Evolutionary conservation across 805 yeast genomes (phyloP), one percentile per base, ranked within the genome.

Genomic region (Ogataea pilisensis): DNA sequence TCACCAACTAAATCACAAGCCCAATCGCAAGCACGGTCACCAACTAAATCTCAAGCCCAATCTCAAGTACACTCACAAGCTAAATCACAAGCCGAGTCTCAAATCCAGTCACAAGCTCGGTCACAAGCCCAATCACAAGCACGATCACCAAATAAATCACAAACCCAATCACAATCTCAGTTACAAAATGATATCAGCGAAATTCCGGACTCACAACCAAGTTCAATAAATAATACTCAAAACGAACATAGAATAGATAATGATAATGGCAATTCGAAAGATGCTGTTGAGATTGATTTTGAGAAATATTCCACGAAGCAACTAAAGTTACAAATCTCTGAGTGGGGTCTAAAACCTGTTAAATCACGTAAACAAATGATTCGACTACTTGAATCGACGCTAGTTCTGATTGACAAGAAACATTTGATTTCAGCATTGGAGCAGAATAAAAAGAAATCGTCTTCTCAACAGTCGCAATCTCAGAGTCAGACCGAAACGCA

Each of bases 341-440:
- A 49, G 17, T 67, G 70, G 71, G 71, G 67, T 1, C 46, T 70
- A 38, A 68, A 68, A 41, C 68, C 69, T 2, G 56, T 54, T 6
- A 60, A 52, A 46, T 54, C 64, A 8, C 56, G 61, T 39, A 39
- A 42, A 7, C 57, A 60, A 36, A 67, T 67, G 72, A 47, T 68
- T 9, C 50, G 58, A 25, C 44, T 60, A 1, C 50, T 67, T 17
- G 39, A 43, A 3, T 50, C 56, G 8, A 52, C 57, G 8, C 38
- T 50, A 28, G 50, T 50, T 35, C 30, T 54, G 27, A 47, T 58
- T 8, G 51, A 49, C 25, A 41, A 35, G 20, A 37, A 42, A 5
- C 25, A 24, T 18, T 20, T 42, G 11, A 5, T 26, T 9, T 21
- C 21, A 11, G 35, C 44, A 13, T 32, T 38, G 7, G 29, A 34